A percentile compares a stretch with the other conserved stretches of the same genome.
These are phyloP conservation scores for Sphaerulina musiva DNA, from an alignment of 2,329 filamentous ascomycete genomes.

Conservation along the genomic window DNA sequence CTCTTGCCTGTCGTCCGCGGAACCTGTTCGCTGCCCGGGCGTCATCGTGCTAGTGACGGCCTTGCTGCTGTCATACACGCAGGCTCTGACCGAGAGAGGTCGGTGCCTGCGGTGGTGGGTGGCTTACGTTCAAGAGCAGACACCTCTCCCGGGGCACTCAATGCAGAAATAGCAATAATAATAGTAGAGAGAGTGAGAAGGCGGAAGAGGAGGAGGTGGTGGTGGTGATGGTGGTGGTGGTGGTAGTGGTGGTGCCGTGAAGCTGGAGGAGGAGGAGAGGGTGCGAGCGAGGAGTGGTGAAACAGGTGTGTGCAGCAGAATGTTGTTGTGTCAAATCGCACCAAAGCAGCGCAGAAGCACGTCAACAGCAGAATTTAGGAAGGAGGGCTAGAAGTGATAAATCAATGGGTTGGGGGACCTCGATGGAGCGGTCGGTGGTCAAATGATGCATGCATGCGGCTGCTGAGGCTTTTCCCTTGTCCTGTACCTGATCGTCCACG, in stretches of 20 bases:
- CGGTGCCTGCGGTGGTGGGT: background rate
- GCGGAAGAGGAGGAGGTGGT: background rate
- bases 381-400: too few species aligned
- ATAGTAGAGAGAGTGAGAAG: background rate
- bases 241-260: background rate
- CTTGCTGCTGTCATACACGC: constrained; percentile 1
- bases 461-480: background rate
- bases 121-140: constrained; percentile 4
- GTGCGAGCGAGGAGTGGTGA: background rate
- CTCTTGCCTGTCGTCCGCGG: background rate
- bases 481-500: background rate
- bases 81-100: constrained; percentile 2
- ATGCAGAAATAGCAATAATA: background rate
- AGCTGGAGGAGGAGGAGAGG: background rate
- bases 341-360: background rate
- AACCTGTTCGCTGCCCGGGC: background rate
- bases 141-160: background rate
- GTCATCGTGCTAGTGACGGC: background rate
- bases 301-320: too few species aligned
- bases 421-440: background rate
- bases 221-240: background rate
- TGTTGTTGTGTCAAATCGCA: background rate
- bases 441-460: background rate
- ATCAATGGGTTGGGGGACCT: background rate
- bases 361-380: background rate